Percentiles rank a stretch among this genome's conserved stretches.
Conservation (phyloP, 371 early-diverging fungal genomes). For the Ordospora pajunii region DNA sequence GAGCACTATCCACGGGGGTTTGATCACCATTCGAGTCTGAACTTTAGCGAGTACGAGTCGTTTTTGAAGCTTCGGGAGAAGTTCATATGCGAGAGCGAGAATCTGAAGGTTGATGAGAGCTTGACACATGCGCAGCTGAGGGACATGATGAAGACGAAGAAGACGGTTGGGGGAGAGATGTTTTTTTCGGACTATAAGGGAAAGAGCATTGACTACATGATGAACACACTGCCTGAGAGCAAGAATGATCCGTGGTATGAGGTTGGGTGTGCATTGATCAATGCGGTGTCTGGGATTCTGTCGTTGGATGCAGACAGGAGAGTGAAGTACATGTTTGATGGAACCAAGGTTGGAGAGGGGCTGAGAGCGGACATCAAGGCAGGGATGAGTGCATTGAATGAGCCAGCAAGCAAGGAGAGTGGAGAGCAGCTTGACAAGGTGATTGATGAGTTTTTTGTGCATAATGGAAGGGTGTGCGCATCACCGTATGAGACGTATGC, state of each 20-base stretch:
- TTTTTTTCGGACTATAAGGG: background rate
- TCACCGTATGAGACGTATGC: background rate
- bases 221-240: background rate
- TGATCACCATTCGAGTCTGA: slow-evolving; percentile 11
- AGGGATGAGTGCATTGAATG: background rate
- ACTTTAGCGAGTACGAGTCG: background rate
- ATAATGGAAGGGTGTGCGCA: background rate
- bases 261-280: background rate
- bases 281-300: background rate
- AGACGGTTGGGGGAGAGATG: background rate
- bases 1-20: slow-evolving; percentile 15
- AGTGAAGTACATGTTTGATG: background rate
- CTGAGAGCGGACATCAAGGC: background rate
- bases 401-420: no score
- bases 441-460: background rate
- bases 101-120: background rate
- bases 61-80: background rate
- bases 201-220: background rate
- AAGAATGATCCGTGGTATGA: background rate
- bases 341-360: background rate
- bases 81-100: background rate
- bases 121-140: background rate
- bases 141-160: background rate
- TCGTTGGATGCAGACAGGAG: background rate
- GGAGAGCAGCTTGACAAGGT: background rate